phyloP scores from a whole-genome alignment of 1,139 yeast species.

The Candida neerlandica region DNA sequence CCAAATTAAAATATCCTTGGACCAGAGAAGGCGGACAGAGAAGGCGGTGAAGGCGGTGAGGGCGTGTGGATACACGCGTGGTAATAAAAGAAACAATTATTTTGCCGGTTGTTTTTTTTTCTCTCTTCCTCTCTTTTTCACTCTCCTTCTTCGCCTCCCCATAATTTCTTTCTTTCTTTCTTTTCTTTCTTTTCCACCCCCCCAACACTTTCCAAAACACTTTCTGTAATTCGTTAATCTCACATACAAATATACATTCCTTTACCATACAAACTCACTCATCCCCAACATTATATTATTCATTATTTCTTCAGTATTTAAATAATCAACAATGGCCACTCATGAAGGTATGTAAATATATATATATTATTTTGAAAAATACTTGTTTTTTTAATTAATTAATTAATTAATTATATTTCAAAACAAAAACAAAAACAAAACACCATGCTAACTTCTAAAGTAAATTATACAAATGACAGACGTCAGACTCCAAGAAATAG shows the following conservation, averaged over 20 bases:
- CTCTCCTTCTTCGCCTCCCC: background rate
- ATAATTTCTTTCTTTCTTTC: background rate
- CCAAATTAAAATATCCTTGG: too few species aligned
- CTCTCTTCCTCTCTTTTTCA: background rate
- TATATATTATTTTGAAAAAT: background rate
- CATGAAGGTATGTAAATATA: slow-evolving; percentile 17
- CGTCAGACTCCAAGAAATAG: slow-evolving; percentile 33
- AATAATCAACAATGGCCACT: slow-evolving; percentile 11
- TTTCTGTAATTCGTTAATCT: background rate
- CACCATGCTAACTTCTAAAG: slow-evolving; percentile 11
- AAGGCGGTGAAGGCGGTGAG: too few species aligned
- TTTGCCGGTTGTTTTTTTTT: too few species aligned
- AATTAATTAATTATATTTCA: background rate
- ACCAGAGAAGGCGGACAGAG: too few species aligned
- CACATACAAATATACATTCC: background rate
- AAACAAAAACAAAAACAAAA: background rate
- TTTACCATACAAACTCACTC: background rate
- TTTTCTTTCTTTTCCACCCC: too few species aligned
- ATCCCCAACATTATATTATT: background rate
- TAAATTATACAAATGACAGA: slow-evolving; percentile 16
- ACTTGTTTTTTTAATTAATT: background rate
- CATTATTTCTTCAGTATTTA: background rate
- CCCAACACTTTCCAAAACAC: background rate
- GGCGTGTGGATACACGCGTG: too few species aligned
- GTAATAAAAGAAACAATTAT: too few species aligned